phyloP scores from a whole-genome alignment of 2,329 filamentous ascomycete species.

The Penicillium sp. region DNA sequence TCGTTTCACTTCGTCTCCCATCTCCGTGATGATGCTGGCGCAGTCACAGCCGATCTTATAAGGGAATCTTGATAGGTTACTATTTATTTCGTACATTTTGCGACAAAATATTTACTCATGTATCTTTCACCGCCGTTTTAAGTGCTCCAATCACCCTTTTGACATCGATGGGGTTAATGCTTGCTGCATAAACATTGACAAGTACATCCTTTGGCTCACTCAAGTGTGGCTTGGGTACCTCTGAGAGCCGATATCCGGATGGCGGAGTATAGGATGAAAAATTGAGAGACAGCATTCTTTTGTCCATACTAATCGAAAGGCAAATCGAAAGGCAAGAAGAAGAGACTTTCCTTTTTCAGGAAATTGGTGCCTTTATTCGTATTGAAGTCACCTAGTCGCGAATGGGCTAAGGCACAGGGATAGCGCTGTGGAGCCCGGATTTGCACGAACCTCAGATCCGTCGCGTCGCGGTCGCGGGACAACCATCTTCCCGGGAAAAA shows the following conservation, averaged over 20 bases:
- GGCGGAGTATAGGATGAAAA: constrained; percentile 23
- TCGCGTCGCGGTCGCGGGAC: background rate
- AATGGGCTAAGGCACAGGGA: background rate
- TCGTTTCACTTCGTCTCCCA: constrained; percentile 38
- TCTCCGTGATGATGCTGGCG: constrained; percentile 43
- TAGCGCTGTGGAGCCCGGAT: background rate
- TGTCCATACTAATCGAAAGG: no score
- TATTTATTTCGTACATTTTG: background rate
- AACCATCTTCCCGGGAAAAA: background rate
- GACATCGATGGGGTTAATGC: constrained; percentile 53
- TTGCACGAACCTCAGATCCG: background rate
- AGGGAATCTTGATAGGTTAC: constrained; percentile 39
- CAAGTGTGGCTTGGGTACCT: constrained; percentile 25
- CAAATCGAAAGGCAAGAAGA: no score
- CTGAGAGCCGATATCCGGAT: constrained; percentile 24
- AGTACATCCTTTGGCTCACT: constrained; percentile 28
- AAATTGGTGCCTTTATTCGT: background rate
- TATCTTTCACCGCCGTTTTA: constrained; percentile 37
- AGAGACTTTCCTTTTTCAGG: no score
- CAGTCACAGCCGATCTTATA: constrained; percentile 51
- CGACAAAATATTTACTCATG: constrained; percentile 29
- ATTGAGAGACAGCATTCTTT: constrained; percentile 26
- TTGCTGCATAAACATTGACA: constrained; percentile 50
- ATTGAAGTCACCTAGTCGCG: background rate
- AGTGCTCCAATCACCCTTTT: constrained; percentile 45